Conservation (phyloP, 2,329 filamentous ascomycete species). For the Immersiporthe knoxdaviesiana region DNA sequence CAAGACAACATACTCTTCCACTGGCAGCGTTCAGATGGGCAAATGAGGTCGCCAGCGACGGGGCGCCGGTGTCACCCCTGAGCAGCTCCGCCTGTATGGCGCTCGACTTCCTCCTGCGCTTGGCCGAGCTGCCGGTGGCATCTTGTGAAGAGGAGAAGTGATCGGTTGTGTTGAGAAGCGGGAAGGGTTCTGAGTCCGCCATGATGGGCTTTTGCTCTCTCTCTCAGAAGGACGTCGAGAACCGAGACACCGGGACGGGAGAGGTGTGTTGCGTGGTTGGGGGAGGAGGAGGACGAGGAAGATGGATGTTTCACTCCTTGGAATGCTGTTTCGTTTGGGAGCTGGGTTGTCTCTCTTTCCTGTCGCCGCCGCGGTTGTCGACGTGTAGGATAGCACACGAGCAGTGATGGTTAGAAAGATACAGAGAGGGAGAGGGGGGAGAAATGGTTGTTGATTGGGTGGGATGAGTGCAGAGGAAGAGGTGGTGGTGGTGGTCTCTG, state of each 20-base stretch:
- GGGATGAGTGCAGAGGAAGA: neutral
- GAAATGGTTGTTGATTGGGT: neutral
- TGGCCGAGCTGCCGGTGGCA: slow-evolving; percentile 40
- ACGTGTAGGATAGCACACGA: neutral
- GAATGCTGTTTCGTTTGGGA: neutral
- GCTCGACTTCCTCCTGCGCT: slow-evolving; percentile 60
- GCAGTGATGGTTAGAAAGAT: neutral
- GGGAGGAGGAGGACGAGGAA: neutral
- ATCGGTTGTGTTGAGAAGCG: slow-evolving; percentile 55
- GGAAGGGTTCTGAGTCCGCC: slow-evolving; percentile 58
- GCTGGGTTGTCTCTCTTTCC: neutral
- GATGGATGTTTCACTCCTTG: neutral
- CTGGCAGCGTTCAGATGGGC: slow-evolving; percentile 45
- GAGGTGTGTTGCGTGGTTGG: neutral
- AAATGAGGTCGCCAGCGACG: slow-evolving; percentile 56
- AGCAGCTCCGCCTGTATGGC: slow-evolving; percentile 54
- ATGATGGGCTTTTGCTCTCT: slow-evolving; percentile 44
- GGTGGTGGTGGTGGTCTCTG: neutral
- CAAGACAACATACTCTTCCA: slow-evolving; percentile 18
- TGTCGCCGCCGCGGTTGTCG: neutral
- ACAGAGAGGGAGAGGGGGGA: neutral
- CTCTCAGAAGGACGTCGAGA: neutral
- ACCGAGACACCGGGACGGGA: slow-evolving; percentile 8
- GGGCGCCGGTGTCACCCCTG: slow-evolving; percentile 59
- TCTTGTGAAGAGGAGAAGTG: slow-evolving; percentile 46